These are phyloP conservation scores for Besnoitia besnoiti DNA, from an alignment of 169 alveolate genomes.

Conservation along the genomic window DNA sequence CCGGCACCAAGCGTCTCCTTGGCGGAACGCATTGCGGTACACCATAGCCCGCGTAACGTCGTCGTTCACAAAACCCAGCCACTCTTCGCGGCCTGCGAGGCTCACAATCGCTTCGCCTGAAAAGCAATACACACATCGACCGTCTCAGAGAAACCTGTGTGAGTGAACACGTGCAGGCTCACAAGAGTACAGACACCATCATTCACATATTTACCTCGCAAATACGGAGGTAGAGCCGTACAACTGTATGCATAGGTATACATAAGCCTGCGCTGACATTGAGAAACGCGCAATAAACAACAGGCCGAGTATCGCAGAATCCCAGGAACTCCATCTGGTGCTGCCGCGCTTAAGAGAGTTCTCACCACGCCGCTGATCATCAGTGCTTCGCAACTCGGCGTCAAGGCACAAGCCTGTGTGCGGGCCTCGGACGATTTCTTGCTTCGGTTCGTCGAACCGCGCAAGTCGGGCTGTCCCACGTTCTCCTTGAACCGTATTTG, in stretches of 20 bases:
- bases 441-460: not conserved
- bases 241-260: not conserved
- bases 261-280: not conserved
- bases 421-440: not conserved
- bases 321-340: not conserved
- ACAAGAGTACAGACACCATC: not conserved
- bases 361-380: conserved; percentile 3
- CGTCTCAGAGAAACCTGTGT: not conserved
- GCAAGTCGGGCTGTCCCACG: conserved; percentile 21
- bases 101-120: conserved; percentile 34
- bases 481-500: conserved; percentile 20
- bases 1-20: conserved; percentile 18
- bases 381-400: conserved; percentile 4
- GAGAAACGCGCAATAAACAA: not conserved
- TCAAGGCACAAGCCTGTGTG: conserved; percentile 31
- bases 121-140: not conserved
- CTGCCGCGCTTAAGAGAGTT: not conserved
- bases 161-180: not conserved
- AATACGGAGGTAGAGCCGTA: not conserved
- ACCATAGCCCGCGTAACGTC: conserved; percentile 10
- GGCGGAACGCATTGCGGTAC: not conserved
- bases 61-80: conserved; percentile 18
- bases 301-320: not conserved
- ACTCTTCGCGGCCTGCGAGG: not conserved
- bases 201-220: not conserved